phyloP scores from a whole-genome alignment of 2,329 filamentous ascomycete species.

The Hypoxylon sp. region DNA sequence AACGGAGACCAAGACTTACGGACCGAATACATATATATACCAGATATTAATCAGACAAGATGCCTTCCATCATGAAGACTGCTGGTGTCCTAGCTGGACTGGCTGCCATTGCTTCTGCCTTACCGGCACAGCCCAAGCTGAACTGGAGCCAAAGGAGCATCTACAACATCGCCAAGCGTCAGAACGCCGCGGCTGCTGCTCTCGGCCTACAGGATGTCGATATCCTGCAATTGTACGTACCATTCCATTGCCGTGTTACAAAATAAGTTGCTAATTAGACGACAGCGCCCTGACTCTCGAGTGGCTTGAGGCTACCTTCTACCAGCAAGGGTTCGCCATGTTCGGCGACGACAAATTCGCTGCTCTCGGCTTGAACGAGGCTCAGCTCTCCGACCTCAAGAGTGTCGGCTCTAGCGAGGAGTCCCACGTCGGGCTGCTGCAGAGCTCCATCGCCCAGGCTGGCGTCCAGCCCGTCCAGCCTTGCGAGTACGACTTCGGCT shows the following conservation, averaged over 20 bases:
- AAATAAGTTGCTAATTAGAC: conserved; percentile 32
- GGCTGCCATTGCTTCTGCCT: conserved; percentile 55
- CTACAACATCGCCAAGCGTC: conserved; percentile 58
- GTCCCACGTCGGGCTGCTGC: conserved; percentile 67
- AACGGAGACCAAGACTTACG: conserved; percentile 38
- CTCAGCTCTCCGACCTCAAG: conserved; percentile 67
- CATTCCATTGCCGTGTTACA: background rate
- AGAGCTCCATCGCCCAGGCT: conserved; percentile 65
- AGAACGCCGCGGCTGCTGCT: conserved; percentile 57
- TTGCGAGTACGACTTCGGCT: conserved; percentile 76
- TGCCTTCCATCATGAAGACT: conserved; percentile 58
- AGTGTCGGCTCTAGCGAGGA: conserved; percentile 69
- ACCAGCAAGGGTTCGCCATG: conserved; percentile 72
- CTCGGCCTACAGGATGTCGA: conserved; percentile 60
- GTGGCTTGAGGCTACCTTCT: conserved; percentile 77
- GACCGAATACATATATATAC: conserved; percentile 33
- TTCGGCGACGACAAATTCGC: conserved; percentile 71
- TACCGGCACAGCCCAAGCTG: conserved; percentile 56
- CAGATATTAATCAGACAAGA: conserved; percentile 48
- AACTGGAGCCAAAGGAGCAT: conserved; percentile 55
- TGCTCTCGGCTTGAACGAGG: conserved; percentile 64
- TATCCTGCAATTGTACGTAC: conserved; percentile 65
- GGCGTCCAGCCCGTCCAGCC: conserved; percentile 71
- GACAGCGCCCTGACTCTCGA: conserved; percentile 74
- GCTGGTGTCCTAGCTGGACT: conserved; percentile 53